Base-by-base conservation (phyloP, 805 yeast genomes). In the Metschnikowia proteae region DNA sequence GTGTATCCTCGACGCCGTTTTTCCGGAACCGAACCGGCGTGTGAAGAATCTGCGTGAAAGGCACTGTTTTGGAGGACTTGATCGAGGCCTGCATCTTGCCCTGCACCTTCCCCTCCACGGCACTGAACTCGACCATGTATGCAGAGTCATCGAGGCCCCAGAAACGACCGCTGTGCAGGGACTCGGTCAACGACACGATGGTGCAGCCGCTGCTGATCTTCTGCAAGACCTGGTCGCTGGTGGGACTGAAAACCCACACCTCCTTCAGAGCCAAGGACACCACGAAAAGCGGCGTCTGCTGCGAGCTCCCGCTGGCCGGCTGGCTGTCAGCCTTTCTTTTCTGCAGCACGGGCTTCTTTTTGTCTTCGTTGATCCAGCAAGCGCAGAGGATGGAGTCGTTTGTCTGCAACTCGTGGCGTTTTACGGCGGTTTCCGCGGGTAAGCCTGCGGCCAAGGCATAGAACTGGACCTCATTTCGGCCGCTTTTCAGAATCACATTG, bases 401-500 rank as follows among this genome's bases (percentile, higher is more conserved):
- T 2, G 70, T 55, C 29, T 68, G 71, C 34, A 79, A 64, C 55
- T 75, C 80, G 47, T 73, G 66, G 29, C 63, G 63, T 40, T 64
- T 51, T 6, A 64, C 45, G 23, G 53, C 55, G 6, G 53, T 49
- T 28, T 52, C 48, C 34, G 51, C 28, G n/a, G 58, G 56, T 4
- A 51, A 50, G 13, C 36, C 33, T 35, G 47, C 33, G 13, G 31
- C 7, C 26, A 54, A 45, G 8, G 57, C 72, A 56, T 54, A 73
- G 47, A 78, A 66, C 55, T 69, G 77, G 17, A 79, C 67, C 60
- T 78, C 80, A 45, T 68, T 74, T 47, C 75, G 63, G 34, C 79
- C 78, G 13, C 67, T 67, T 42, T 76, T 74, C 29, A 75, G 66
- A 4, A 73, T 64, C 13, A 71, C 57, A 43, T 68, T 67, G 41